Base-by-base conservation (phyloP, 2,329 filamentous ascomycete genomes). In the Fusarium marasasianum region DNA sequence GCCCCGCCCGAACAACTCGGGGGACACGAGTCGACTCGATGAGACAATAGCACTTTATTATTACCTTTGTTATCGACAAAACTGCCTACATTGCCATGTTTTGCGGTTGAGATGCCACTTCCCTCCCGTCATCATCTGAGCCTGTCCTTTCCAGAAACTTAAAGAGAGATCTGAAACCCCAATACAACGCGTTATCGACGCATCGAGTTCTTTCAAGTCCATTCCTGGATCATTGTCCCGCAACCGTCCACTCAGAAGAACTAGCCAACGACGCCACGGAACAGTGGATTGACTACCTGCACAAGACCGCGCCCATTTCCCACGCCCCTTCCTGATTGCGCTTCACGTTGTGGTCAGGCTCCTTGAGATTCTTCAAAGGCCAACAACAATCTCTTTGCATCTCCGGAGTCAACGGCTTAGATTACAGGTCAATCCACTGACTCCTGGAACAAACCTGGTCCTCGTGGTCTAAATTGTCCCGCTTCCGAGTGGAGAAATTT, bases 401-500 rank as follows among this genome's bases (percentile, higher is more conserved):
- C 38, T 22, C 45, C 45, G 26, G 43, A 60, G 41, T 47, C 48
- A n/a, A 47, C 47, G 31, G n/a, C 61, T 48, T 17, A 45, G 48
- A 50, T 44, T 37, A 35, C 64, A 67, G 50, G 60, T 59, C 59
- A 53, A 61, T 59, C 59, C 31, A 54, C 47, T 44, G 24, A 70
- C 63, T 68, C 55, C 66, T 71, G 62, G 68, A 75, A 55, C 54
- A 37, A 64, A 51, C 66, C 63, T 69, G 41, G 38, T 59, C 60
- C 73, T 73, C 70, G 73, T 76, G 72, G 56, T 57, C 61, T 72
- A 50, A 35, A 53, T 71, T 69, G 76, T 69, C 62, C 68, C 66
- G 63, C 72, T 71, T 68, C 48, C 37, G 53, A 65, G 76, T 78
- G 76, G 76, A 78, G 73, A 78, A 76, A 68, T 63, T 77, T 69